Base-by-base conservation (phyloP, 306 rosid genomes). In the Calophaca sinica region DNA sequence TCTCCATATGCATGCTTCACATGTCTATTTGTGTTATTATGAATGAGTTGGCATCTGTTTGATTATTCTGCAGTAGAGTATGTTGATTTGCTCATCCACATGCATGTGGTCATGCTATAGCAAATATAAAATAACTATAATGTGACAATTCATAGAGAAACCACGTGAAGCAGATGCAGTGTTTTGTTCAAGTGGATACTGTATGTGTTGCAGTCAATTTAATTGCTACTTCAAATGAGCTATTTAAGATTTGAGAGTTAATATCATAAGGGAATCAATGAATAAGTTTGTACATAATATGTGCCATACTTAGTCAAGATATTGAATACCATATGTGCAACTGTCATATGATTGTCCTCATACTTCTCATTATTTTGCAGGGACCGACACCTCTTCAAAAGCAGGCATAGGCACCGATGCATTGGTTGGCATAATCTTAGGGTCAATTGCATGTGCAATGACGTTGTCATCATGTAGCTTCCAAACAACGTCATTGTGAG, bases 401-500 rank as follows among this genome's bases (percentile, higher is more conserved):
- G 82, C 90, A 35, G 79, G 79, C 61, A 57, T 96, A 79, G 77
- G 97, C 79, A 86, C 72, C 3, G 92, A 92, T 4, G 91, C 96
- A 6, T 55, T 92, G 79, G 91, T 67, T 55, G 97, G 98, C 70
- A 75, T 89, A 71, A 41, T 92, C 82, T 12, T 96, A 55, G 99
- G 97, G 77, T 69, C 89, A 51, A 60, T 96, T 78, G 98, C 91
- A 5, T 83, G 80, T 73, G 97, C 96, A 7, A 83, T 83, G 72
- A 71, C 76, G 5, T 62, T 92, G 80, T 87, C 98, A 11, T 61
- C 87, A 1, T 12, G 72, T 85, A 10, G 36, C 81, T 77, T 83
- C 91, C 62, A 87, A 84, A 81, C 76, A 84, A 54, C 96, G 90
- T 59, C 91, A 0, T 2, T 6, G 99, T 96, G 85, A 96, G 99